These are phyloP conservation scores for Lepidopterella palustris DNA, from an alignment of 495 filamentous ascomycete genomes.

Conservation along the genomic window DNA sequence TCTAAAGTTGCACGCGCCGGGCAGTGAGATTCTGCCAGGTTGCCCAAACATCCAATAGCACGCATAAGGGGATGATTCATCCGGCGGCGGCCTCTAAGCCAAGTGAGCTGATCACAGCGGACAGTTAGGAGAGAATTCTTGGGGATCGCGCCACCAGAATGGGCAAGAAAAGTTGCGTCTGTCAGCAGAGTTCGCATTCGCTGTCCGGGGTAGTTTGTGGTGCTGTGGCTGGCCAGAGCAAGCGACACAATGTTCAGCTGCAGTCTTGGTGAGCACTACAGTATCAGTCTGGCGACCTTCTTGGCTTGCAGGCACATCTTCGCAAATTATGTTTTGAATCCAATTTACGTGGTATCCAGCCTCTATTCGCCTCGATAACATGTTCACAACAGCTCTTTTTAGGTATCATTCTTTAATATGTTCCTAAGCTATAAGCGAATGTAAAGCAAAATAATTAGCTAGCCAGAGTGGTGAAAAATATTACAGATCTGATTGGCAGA, in stretches of 20 bases:
- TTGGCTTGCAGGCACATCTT: too few species aligned
- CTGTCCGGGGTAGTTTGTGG: neutral
- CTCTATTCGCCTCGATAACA: too few species aligned
- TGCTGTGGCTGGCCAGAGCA: neutral
- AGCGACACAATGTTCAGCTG: neutral
- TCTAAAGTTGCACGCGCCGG: neutral
- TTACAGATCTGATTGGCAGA: too few species aligned
- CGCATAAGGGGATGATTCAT: neutral
- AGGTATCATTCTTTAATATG: too few species aligned
- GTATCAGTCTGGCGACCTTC: too few species aligned
- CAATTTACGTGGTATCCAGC: too few species aligned
- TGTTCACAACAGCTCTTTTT: too few species aligned
- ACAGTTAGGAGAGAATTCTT: neutral
- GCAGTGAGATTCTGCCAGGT: neutral
- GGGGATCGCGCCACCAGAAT: neutral
- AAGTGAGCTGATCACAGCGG: neutral
- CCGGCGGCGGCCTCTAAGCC: neutral
- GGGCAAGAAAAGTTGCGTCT: neutral
- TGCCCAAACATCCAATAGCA: neutral
- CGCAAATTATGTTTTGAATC: too few species aligned
- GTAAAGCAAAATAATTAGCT: too few species aligned
- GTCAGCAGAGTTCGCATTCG: neutral
- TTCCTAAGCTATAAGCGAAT: too few species aligned
- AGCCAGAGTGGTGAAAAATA: too few species aligned
- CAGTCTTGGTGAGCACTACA: too few species aligned